A percentile compares a stretch with the other conserved stretches of the same genome.
Evolutionary conservation across 2,329 filamentous ascomycete genomes (phyloP).

Genomic region (Chaetothyriales sp.): DNA sequence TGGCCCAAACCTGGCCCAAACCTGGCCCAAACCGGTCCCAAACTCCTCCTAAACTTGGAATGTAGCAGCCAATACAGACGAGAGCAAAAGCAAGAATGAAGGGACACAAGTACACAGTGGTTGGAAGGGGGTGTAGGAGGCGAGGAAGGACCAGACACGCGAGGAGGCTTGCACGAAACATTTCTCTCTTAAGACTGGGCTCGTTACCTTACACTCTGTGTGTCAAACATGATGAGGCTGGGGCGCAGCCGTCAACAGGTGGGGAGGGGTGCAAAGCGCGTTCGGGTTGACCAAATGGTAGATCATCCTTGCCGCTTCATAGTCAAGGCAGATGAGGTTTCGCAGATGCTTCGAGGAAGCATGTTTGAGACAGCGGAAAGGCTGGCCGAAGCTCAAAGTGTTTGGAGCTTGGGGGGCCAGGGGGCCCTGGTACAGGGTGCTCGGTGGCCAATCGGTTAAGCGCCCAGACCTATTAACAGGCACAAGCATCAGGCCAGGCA

Average conservation of each 20-base stretch:
- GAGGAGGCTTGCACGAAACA: background rate
- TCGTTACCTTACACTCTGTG: background rate
- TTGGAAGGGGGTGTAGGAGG: background rate
- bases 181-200: background rate
- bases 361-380: background rate
- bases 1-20: background rate
- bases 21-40: background rate
- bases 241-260: too few species aligned
- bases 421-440: background rate
- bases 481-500: background rate
- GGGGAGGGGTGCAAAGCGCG: too few species aligned
- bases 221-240: background rate
- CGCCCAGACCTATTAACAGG: background rate
- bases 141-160: background rate
- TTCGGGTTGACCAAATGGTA: background rate
- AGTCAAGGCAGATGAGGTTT: too few species aligned
- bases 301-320: background rate
- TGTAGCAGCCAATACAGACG: background rate
- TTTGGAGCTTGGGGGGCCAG: background rate
- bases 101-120: background rate
- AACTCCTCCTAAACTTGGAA: background rate
- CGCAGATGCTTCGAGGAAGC: background rate
- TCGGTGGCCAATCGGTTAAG: background rate
- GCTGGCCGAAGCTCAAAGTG: background rate
- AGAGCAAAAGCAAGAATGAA: background rate